phyloP scores from a whole-genome alignment of 2,329 filamentous ascomycete species.

The Ophidiomyces ophidiicola region DNA sequence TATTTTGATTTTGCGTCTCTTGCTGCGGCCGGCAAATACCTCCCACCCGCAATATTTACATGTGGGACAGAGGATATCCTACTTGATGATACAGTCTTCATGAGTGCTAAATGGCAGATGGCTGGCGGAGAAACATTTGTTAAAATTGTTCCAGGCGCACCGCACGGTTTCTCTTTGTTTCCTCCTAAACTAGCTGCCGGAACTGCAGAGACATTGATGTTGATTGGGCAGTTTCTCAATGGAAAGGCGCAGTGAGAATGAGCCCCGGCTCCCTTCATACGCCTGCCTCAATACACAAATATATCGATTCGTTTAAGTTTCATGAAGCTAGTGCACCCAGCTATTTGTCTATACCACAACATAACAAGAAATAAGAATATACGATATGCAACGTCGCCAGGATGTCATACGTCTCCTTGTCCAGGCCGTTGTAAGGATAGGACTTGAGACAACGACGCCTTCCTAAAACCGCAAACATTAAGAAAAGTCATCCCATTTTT shows the following conservation, averaged over 20 bases:
- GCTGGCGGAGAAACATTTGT: conserved; percentile 40
- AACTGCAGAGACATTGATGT: neutral
- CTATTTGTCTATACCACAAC: too few relatives aligned
- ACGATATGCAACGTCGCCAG: too few relatives aligned
- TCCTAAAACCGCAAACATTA: too few relatives aligned
- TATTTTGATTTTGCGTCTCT: conserved; percentile 35
- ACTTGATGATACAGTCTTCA: conserved; percentile 42
- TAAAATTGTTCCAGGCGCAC: conserved; percentile 43
- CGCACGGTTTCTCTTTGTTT: conserved; percentile 42
- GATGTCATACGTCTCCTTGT: too few relatives aligned
- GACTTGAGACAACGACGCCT: too few relatives aligned
- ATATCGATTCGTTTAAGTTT: too few relatives aligned
- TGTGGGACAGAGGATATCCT: conserved; percentile 45
- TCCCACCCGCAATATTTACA: conserved; percentile 45
- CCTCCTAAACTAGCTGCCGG: neutral
- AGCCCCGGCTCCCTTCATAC: too few relatives aligned
- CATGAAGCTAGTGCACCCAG: too few relatives aligned
- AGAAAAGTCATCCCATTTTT: too few relatives aligned
- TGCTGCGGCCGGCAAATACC: conserved; percentile 18
- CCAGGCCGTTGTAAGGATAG: too few relatives aligned
- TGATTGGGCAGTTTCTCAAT: conserved; percentile 3
- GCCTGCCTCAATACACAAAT: too few relatives aligned
- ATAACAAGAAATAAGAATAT: too few relatives aligned
- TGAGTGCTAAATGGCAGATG: conserved; percentile 44
- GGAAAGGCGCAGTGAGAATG: neutral